Conservation (phyloP, 768 basidiomycete genomes). For the Kwoniella heveanensis region DNA sequence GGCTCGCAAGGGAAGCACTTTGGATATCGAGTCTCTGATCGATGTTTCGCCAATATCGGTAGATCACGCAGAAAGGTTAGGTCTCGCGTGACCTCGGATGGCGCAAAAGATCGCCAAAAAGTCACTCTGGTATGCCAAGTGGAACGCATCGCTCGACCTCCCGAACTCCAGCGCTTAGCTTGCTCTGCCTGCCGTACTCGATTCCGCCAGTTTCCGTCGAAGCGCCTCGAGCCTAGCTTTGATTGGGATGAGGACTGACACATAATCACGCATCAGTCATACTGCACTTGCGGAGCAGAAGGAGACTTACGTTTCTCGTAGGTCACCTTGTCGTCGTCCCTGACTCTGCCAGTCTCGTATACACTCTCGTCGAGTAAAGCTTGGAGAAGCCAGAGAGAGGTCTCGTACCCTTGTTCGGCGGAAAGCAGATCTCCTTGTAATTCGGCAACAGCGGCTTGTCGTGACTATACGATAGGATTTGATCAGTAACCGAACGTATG, state of each 20-base stretch:
- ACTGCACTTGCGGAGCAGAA: too few relatives aligned
- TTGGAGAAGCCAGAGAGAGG: constrained; percentile 89
- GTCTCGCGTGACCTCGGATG: too few relatives aligned
- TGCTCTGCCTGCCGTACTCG: neutral
- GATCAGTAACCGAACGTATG: neutral
- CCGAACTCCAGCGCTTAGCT: neutral
- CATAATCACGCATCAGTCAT: too few relatives aligned
- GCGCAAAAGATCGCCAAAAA: too few relatives aligned
- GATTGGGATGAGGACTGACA: constrained; percentile 41
- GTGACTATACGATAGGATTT: constrained; percentile 66
- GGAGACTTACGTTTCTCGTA: constrained; percentile 56
- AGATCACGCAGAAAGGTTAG: too few relatives aligned
- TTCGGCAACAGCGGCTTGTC: constrained; percentile 88
- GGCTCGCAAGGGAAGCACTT: too few relatives aligned
- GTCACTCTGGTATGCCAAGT: too few relatives aligned
- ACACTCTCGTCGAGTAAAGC: constrained; percentile 78
- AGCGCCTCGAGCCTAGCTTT: constrained; percentile 36
- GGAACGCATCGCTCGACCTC: too few relatives aligned
- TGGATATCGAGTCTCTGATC: too few relatives aligned
- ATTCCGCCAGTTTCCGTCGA: constrained; percentile 35
- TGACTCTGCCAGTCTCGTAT: constrained; percentile 49
- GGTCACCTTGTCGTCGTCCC: constrained; percentile 56
- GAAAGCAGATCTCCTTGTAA: constrained; percentile 77
- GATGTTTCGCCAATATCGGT: too few relatives aligned
- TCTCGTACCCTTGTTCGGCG: constrained; percentile 92